phyloP scores from a whole-genome alignment of 2,329 filamentous ascomycete species.

The Monascus ruber region DNA sequence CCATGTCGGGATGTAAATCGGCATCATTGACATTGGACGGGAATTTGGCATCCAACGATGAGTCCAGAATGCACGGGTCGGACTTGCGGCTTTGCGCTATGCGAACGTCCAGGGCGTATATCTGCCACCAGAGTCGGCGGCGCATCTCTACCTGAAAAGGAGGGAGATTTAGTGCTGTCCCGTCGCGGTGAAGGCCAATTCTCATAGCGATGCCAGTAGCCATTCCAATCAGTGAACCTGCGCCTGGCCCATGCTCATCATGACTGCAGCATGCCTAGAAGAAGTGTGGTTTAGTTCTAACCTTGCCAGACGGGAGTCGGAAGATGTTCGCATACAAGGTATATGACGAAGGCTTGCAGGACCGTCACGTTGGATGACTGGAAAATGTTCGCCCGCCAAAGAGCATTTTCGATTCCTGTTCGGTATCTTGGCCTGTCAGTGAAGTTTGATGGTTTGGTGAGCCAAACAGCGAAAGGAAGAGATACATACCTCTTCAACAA shows the following conservation, averaged over 20 bases:
- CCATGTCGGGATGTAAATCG: constrained; percentile 10
- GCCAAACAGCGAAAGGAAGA: no score
- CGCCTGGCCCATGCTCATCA: background rate
- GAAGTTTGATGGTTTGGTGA: no score
- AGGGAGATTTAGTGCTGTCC: constrained; percentile 10
- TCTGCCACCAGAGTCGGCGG: constrained; percentile 20
- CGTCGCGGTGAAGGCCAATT: constrained; percentile 17
- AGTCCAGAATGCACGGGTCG: background rate
- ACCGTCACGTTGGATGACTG: constrained; percentile 14
- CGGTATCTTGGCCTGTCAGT: constrained; percentile 6
- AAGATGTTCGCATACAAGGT: constrained; percentile 7
- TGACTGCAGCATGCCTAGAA: no score
- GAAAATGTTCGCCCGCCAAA: constrained; percentile 16
- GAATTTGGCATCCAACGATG: constrained; percentile 1
- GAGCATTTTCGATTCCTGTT: constrained; percentile 11
- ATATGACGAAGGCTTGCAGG: constrained; percentile 17
- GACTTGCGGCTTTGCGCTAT: background rate
- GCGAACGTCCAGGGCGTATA: constrained; percentile 3
- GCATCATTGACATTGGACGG: constrained; percentile 10
- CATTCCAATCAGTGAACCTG: constrained; percentile 6
- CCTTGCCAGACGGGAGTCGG: no score
- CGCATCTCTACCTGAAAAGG: constrained; percentile 24
- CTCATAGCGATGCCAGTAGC: constrained; percentile 7
- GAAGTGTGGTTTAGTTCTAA: no score
- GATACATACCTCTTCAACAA: constrained; percentile 3